Evolutionary conservation across 116 monocot species (phyloP).

Genomic region (Papilionanthe hybrid): DNA sequence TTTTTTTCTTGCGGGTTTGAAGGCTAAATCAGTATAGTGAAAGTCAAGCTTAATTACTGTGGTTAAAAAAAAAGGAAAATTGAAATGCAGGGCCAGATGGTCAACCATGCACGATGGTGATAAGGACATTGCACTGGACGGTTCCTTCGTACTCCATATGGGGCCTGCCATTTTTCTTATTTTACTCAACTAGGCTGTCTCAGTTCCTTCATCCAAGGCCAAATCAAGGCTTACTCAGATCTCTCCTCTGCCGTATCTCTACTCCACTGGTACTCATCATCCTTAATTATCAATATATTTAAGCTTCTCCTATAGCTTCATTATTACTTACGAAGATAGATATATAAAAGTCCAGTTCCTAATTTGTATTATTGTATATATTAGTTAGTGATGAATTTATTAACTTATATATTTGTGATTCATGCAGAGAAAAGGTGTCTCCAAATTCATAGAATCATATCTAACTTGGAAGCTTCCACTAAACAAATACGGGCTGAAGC

Average conservation of each 20-base stretch:
- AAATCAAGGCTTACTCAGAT: conserved; percentile 57
- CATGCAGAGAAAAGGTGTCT: conserved; percentile 46
- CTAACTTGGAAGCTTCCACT: conserved; percentile 71
- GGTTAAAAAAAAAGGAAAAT: too few species aligned
- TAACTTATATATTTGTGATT: not conserved
- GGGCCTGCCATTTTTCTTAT: conserved; percentile 82
- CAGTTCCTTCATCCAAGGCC: conserved; percentile 80
- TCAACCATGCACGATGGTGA: conserved; percentile 84
- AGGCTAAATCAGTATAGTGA: too few species aligned
- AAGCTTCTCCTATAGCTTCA: too few species aligned
- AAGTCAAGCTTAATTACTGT: too few species aligned
- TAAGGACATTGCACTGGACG: conserved; percentile 82
- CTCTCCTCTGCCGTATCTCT: conserved; percentile 51
- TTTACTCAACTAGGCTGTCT: conserved; percentile 72
- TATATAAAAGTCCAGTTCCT: too few species aligned
- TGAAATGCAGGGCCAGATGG: conserved; percentile 50
- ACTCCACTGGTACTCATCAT: conserved; percentile 52
- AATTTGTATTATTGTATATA: too few species aligned
- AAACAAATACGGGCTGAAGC: conserved; percentile 66
- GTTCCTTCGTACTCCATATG: conserved; percentile 88
- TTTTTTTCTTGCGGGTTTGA: too few species aligned
- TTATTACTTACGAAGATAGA: too few species aligned
- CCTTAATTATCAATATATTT: too few species aligned
- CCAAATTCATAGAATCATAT: conserved; percentile 84
- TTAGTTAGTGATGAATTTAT: too few species aligned